Evolutionary conservation across 164 flowering plant genomes (phyloP).

Genomic region (Litsea cubeba): DNA sequence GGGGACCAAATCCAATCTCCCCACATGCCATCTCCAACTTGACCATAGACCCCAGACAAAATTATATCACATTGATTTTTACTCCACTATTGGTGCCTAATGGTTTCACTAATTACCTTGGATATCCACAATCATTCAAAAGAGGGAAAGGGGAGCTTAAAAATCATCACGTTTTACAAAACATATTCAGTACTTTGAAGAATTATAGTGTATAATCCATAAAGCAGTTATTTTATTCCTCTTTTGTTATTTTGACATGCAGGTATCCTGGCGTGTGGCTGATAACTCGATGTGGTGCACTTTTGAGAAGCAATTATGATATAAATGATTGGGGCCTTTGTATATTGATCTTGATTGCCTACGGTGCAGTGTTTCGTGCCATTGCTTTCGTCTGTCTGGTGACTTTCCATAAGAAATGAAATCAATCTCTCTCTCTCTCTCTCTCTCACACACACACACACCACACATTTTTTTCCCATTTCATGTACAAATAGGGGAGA

Average conservation of each 20-base stretch:
- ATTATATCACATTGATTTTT: too few relatives aligned
- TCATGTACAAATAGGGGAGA: neutral
- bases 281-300: constrained; percentile 81
- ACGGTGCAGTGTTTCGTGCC: constrained; percentile 50
- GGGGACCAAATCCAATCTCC: too few relatives aligned
- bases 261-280: constrained; percentile 96
- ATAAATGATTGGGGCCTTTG: constrained; percentile 62
- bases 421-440: constrained; percentile 7
- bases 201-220: neutral
- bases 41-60: neutral
- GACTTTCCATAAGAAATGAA: constrained; percentile 59
- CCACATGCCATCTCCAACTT: too few relatives aligned
- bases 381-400: constrained; percentile 68
- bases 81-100: neutral
- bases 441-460: neutral
- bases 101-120: neutral
- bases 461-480: too few relatives aligned
- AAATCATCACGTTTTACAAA: neutral
- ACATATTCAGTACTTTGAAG: neutral
- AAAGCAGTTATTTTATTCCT: neutral
- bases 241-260: constrained; percentile 5
- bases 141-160: neutral
- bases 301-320: constrained; percentile 46
- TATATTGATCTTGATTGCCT: constrained; percentile 43
- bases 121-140: neutral